Conservation (phyloP, 2,329 filamentous ascomycete genomes). For the Metarhizium anisopliae region DNA sequence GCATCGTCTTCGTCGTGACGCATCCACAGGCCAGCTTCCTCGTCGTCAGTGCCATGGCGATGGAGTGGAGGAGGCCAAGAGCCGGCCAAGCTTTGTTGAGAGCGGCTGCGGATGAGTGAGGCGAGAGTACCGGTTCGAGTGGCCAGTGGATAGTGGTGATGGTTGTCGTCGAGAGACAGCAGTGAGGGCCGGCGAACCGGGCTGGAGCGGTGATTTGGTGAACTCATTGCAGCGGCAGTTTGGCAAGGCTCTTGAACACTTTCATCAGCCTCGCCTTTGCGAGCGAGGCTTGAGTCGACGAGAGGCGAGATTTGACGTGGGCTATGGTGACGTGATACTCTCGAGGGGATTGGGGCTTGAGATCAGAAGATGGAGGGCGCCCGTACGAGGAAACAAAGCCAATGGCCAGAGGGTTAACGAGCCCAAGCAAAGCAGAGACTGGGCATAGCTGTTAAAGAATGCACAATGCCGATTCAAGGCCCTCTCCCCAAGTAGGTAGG, state of each 20-base stretch:
- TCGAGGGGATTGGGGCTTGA: too few species aligned
- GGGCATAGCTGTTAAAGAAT: too few species aligned
- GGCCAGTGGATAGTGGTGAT: constrained; percentile 20
- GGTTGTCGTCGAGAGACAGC: constrained; percentile 22
- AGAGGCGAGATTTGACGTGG: neutral
- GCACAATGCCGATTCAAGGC: too few species aligned
- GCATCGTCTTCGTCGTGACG: constrained; percentile 31
- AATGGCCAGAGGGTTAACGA: too few species aligned
- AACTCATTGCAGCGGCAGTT: constrained; percentile 15
- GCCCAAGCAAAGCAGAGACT: too few species aligned
- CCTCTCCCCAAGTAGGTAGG: too few species aligned
- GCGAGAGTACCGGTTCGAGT: constrained; percentile 29
- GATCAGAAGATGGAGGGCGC: too few species aligned
- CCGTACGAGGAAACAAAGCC: too few species aligned
- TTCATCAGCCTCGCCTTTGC: neutral
- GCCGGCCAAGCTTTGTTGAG: constrained; percentile 22
- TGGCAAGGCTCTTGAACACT: neutral
- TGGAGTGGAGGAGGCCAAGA: constrained; percentile 14
- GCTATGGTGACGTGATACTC: too few species aligned
- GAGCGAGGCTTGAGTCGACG: neutral
- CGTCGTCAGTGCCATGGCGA: constrained; percentile 19
- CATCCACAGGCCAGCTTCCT: constrained; percentile 18
- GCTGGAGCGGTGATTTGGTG: constrained; percentile 17
- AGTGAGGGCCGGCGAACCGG: constrained; percentile 21
- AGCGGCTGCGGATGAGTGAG: constrained; percentile 30